Percentiles rank a stretch among this genome's conserved stretches.
Conservation (phyloP, 129 eudicot species). For the Flaveria trinervia region DNA sequence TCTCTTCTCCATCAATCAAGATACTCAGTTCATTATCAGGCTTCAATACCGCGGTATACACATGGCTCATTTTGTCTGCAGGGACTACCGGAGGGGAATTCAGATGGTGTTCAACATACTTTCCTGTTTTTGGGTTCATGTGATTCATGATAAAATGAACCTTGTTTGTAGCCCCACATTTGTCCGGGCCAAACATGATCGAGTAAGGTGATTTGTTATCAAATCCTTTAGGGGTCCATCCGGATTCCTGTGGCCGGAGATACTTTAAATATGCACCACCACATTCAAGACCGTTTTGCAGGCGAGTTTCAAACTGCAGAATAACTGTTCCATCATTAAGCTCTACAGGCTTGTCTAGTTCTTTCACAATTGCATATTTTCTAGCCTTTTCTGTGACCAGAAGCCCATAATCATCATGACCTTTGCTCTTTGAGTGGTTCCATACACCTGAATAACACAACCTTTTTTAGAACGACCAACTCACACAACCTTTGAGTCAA, state of each 20-base stretch:
- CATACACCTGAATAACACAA: slow-evolving; percentile 64
- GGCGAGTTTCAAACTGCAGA: slow-evolving; percentile 87
- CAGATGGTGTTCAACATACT: slow-evolving; percentile 86
- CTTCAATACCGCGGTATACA: slow-evolving; percentile 79
- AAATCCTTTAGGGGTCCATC: slow-evolving; percentile 79
- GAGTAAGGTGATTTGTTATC: slow-evolving; percentile 87
- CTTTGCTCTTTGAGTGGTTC: slow-evolving; percentile 87
- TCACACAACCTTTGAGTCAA: no score
- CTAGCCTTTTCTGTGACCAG: slow-evolving; percentile 81
- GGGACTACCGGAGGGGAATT: slow-evolving; percentile 73
- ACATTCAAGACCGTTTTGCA: slow-evolving; percentile 86
- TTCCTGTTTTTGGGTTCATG: slow-evolving; percentile 72
- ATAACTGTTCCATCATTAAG: slow-evolving; percentile 62
- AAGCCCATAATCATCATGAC: slow-evolving; percentile 97
- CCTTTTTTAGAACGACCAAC: not conserved
- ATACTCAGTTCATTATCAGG: slow-evolving; percentile 63
- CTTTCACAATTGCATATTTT: slow-evolving; percentile 90
- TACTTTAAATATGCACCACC: slow-evolving; percentile 96
- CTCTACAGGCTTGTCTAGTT: slow-evolving; percentile 58
- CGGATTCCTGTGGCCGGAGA: slow-evolving; percentile 89
- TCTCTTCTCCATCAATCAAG: slow-evolving; percentile 85
- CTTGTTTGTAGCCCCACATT: slow-evolving; percentile 88
- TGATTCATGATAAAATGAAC: slow-evolving; percentile 91
- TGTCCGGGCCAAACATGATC: slow-evolving; percentile 98
- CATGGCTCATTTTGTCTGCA: slow-evolving; percentile 75